These are phyloP conservation scores for Xanthoparmelia taractica DNA, from an alignment of 495 filamentous ascomycete species.

Conservation along the genomic window DNA sequence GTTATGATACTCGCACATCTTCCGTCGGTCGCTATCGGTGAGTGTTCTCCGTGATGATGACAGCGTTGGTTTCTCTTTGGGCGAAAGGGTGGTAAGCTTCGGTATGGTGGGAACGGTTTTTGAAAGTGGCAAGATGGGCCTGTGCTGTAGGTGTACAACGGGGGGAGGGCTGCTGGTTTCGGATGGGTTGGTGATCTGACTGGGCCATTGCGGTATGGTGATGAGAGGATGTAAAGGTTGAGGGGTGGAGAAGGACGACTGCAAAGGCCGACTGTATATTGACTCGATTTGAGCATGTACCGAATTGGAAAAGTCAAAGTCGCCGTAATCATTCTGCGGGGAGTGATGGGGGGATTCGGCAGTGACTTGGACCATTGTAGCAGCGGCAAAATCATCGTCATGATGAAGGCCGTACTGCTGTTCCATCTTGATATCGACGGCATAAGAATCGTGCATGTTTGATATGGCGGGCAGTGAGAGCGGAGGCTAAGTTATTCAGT, in stretches of 20 bases:
- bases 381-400: conserved; percentile 28
- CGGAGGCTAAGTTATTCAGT: conserved; percentile 8
- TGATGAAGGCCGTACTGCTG: conserved; percentile 28
- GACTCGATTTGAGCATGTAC: conserved; percentile 36
- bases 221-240: conserved; percentile 43
- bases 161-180: conserved; percentile 34
- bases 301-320: conserved; percentile 35
- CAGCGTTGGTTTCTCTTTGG: conserved; percentile 43
- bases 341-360: conserved; percentile 29
- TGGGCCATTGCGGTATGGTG: conserved; percentile 45
- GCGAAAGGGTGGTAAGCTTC: conserved; percentile 41
- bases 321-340: conserved; percentile 39
- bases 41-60: conserved; percentile 79
- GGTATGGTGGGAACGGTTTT: conserved; percentile 43
- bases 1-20: conserved; percentile 94
- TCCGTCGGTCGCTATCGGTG: conserved; percentile 82
- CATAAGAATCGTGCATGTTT: conserved; percentile 30
- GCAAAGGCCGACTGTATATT: conserved; percentile 33
- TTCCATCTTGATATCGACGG: conserved; percentile 33
- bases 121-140: conserved; percentile 33
- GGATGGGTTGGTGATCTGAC: conserved; percentile 45
- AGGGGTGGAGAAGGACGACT: conserved; percentile 34
- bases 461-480: conserved; percentile 17
- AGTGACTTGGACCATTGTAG: conserved; percentile 23
- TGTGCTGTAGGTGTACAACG: conserved; percentile 21